Evolutionary conservation across 257 asterid species (phyloP), one percentile per base, ranked within the genome.

Genomic region (Fraxinus cuspidata): DNA sequence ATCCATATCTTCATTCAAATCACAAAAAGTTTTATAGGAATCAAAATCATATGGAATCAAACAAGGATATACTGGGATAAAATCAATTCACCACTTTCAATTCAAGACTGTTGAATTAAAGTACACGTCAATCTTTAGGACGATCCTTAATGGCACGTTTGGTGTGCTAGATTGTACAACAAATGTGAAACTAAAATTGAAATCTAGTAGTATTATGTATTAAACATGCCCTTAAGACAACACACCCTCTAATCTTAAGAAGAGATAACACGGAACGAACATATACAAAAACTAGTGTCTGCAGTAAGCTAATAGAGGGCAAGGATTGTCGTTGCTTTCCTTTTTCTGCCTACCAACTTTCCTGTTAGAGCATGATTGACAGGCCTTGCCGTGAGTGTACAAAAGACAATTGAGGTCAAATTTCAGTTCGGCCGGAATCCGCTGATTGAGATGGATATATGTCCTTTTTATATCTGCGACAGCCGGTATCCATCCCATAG

Each of bases 391-490:
- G 31, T 93, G 98, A 71, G 97, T 90, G 77, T 86, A 93, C 42
- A 93, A 74, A 82, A 93, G 98, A 82, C 97, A 93, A 53, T 93
- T 93, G 34, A 93, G 88, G 87, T 93, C 97, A 77, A 93, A 91
- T 82, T 93, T 93, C 60, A 91, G 84, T 71, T 92, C 89, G 34
- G 81, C 80, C 42, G 98, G 98, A 70, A 93, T 93, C 81, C 90
- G 86, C 13, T 78, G 78, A 74, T 93, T 93, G 82, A 93, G 92
- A 87, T 90, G 97, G 82, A 81, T 80, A 76, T 92, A 93, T 0
- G 98, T 83, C 78, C 83, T 90, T 80, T 89, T 89, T 16, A 87
- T 79, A 73, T 91, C 89, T 23, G 97, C 93, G 71, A 8, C 53
- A 3, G 75, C 79, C 0, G 98, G 96, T 13, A 89, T 83, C 98